Base-by-base conservation (phyloP, 2,329 filamentous ascomycete species). In the Fusarium chuoi region DNA sequence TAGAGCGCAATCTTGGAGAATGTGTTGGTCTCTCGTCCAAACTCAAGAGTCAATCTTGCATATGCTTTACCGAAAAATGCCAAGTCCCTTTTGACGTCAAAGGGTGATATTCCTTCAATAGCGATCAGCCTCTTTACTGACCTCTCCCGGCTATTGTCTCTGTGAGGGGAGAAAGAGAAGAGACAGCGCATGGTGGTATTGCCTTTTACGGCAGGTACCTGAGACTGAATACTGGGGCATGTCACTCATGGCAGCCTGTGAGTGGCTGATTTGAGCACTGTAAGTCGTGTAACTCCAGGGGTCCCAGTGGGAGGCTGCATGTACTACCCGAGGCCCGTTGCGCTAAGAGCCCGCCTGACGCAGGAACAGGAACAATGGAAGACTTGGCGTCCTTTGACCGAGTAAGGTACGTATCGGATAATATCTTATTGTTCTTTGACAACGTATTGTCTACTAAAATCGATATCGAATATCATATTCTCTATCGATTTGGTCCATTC, bases 291-390 rank as follows among this genome's bases (percentile, higher is more conserved):
- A 28, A 49, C 48, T 71, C 39, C 67, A 74, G 71, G 63, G 67
- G 49, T 64, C 58, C 58, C 38, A 46, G 30, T 48, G 41, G 41
- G 22, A 71, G 26, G 68, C 58, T 73, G 62, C 70, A 75, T 65
- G 51, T 61, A 49, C 59, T 68, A 75, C 35, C 62, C 73, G 70
- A 75, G 60, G 42, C 72, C 61, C 62, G 59, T 68, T 69, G 64
- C 74, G 65, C 74, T 75, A 76, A 70, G 56, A 61, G 46, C 57
- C 61, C 64, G 60, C 71, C 68, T 64, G 75, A 77, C 41, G 75
- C 75, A 77, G 75, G 75, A 77, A 77, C 75, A 67, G 66, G 69
- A 67, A 75, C 72, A 67, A n/a, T n/a, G n/a, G n/a, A 64, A 42
- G 58, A 24, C 56, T 61, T 61, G 66, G 67, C 66, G 39, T 30